Conservation (phyloP, 257 asterid species). For the Rubia yunnanensis region DNA sequence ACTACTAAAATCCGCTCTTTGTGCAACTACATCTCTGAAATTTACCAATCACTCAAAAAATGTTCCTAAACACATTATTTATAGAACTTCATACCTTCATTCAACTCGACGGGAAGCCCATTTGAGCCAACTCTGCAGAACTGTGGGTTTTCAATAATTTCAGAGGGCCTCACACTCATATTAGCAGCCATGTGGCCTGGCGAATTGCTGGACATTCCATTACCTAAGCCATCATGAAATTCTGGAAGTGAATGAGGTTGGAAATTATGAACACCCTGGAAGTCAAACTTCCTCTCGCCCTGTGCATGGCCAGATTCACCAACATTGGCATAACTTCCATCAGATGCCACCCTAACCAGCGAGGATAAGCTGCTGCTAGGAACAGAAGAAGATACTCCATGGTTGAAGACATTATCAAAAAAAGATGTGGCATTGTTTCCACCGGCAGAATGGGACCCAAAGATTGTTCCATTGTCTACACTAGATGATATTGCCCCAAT, state of each 20-base stretch:
- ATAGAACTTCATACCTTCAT: constrained; percentile 39
- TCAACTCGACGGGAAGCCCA: constrained; percentile 55
- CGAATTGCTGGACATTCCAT: constrained; percentile 56
- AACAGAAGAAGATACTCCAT: constrained; percentile 53
- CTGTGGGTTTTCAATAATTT: constrained; percentile 53
- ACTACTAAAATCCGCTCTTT: background rate
- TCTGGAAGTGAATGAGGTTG: constrained; percentile 85
- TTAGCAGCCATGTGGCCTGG: constrained; percentile 55
- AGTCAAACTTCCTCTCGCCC: constrained; percentile 51
- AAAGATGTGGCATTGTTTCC: constrained; percentile 40
- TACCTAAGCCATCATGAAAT: constrained; percentile 55
- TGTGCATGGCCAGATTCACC: constrained; percentile 45
- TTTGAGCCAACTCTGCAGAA: constrained; percentile 47
- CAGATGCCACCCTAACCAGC: constrained; percentile 40
- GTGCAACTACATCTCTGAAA: background rate
- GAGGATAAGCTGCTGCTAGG: constrained; percentile 61
- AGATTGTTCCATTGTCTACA: constrained; percentile 40
- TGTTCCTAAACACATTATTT: background rate
- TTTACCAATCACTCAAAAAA: background rate
- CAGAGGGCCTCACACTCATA: constrained; percentile 43
- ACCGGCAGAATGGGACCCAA: constrained; percentile 37
- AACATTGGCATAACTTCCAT: constrained; percentile 40
- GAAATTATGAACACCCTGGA: constrained; percentile 43
- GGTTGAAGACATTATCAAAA: constrained; percentile 49
- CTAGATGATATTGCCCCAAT: constrained; percentile 36